phyloP scores from a whole-genome alignment of 1,139 yeast genomes.

The Scheffersomyces stambukii region DNA sequence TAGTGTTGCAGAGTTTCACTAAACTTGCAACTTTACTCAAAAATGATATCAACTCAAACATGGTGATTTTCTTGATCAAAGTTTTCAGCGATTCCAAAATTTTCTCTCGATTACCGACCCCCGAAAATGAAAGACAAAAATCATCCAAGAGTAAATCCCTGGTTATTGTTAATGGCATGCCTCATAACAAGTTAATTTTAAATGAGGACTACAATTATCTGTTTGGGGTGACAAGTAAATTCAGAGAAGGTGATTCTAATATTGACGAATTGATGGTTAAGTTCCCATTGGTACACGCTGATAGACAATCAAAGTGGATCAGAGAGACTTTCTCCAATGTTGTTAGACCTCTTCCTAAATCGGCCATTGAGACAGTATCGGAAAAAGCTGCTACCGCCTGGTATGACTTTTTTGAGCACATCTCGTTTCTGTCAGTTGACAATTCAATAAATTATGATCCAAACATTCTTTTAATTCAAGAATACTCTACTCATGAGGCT shows the following conservation, averaged over 20 bases:
- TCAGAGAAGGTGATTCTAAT: constrained; percentile 14
- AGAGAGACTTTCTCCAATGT: constrained; percentile 14
- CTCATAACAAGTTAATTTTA: constrained; percentile 18
- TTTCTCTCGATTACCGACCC: constrained; percentile 21
- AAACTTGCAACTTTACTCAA: constrained; percentile 28
- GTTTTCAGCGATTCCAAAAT: constrained; percentile 37
- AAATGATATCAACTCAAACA: constrained; percentile 38
- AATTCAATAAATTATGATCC: constrained; percentile 36
- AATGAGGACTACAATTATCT: constrained; percentile 33
- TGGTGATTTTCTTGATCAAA: constrained; percentile 36
- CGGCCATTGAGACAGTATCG: constrained; percentile 5
- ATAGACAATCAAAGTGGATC: constrained; percentile 7
- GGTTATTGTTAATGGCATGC: constrained; percentile 19
- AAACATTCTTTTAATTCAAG: constrained; percentile 21
- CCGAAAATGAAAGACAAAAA: constrained; percentile 20
- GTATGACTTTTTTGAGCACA: constrained; percentile 31
- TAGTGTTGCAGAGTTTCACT: constrained; percentile 29
- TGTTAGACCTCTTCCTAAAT: constrained; percentile 4
- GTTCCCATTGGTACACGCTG: constrained; percentile 5
- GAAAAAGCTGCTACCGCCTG: constrained; percentile 15
- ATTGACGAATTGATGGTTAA: constrained; percentile 25
- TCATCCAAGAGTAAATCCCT: constrained; percentile 20
- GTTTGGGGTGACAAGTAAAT: constrained; percentile 40
- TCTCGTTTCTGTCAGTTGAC: constrained; percentile 21
- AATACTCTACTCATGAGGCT: constrained; percentile 22